phyloP scores from a whole-genome alignment of 352 stramenopile genomes.

The Pseudoperonospora humuli region DNA sequence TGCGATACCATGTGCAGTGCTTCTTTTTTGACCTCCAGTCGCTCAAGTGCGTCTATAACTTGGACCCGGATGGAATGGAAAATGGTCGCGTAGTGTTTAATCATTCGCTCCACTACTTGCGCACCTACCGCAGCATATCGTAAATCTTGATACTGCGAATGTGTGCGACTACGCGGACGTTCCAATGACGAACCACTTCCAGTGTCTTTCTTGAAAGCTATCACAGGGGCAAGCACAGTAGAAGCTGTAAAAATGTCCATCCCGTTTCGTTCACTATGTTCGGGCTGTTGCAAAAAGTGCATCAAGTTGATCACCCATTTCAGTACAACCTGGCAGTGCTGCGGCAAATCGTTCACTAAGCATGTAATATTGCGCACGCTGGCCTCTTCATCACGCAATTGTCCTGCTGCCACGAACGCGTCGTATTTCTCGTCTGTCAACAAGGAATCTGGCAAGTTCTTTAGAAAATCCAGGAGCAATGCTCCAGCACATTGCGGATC shows the following conservation, averaged over 20 bases:
- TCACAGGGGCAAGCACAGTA: slow-evolving; percentile 58
- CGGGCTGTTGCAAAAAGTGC: slow-evolving; percentile 51
- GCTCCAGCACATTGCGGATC: slow-evolving; percentile 59
- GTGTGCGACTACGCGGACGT: slow-evolving; percentile 32
- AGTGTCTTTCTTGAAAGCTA: slow-evolving; percentile 70
- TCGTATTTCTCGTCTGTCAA: slow-evolving; percentile 77
- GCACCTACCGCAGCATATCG: slow-evolving; percentile 64
- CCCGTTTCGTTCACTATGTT: slow-evolving; percentile 56
- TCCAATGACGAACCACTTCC: slow-evolving; percentile 26
- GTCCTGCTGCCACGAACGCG: slow-evolving; percentile 62
- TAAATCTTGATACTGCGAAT: slow-evolving; percentile 66
- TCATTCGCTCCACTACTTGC: slow-evolving; percentile 73
- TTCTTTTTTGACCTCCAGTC: slow-evolving; percentile 58
- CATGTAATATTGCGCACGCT: slow-evolving; percentile 73
- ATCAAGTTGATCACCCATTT: slow-evolving; percentile 64
- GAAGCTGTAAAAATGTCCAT: slow-evolving; percentile 55
- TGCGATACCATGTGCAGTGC: slow-evolving; percentile 53
- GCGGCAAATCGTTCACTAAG: slow-evolving; percentile 67
- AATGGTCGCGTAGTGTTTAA: slow-evolving; percentile 64
- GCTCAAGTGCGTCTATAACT: slow-evolving; percentile 54
- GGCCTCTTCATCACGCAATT: slow-evolving; percentile 62
- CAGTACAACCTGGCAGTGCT: slow-evolving; percentile 61
- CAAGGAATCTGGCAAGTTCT: slow-evolving; percentile 64
- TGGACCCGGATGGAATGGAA: slow-evolving; percentile 62
- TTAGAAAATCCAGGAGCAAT: slow-evolving; percentile 73